Conservation (phyloP, 345 rosid species). For the Gossypium stocksii region DNA sequence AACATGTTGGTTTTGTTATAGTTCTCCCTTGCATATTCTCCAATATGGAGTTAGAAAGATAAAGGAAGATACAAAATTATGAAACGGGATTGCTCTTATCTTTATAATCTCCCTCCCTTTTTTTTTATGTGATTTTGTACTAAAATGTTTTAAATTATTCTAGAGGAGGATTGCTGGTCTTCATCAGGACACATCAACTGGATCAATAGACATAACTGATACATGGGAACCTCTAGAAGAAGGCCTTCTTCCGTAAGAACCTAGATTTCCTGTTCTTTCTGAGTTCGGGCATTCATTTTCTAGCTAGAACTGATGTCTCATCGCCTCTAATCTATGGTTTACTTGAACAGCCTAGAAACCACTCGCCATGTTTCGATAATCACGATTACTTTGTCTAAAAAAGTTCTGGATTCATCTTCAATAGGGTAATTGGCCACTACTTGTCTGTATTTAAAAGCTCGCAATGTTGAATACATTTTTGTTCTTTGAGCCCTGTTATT, state of each 20-base stretch:
- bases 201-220: conserved; percentile 47
- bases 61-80: background rate
- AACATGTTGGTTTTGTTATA: background rate
- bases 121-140: background rate
- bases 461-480: background rate
- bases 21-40: background rate
- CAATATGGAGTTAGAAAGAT: background rate
- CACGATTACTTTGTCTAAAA: conserved; percentile 47
- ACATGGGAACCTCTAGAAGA: conserved; percentile 66
- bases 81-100: background rate
- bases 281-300: background rate
- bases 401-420: conserved; percentile 42
- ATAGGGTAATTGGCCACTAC: conserved; percentile 37
- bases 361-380: conserved; percentile 65
- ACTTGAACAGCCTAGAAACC: conserved; percentile 44
- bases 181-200: conserved; percentile 42
- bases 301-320: background rate
- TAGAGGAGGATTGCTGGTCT: conserved; percentile 48
- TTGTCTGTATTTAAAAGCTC: background rate
- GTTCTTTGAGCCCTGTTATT: background rate
- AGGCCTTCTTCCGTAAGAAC: conserved; percentile 58
- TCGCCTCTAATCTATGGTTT: background rate
- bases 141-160: background rate
- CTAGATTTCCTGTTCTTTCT: background rate
- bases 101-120: background rate